These are phyloP conservation scores for Colletotrichum spinosum DNA, from an alignment of 2,329 filamentous ascomycete species.

Conservation along the genomic window DNA sequence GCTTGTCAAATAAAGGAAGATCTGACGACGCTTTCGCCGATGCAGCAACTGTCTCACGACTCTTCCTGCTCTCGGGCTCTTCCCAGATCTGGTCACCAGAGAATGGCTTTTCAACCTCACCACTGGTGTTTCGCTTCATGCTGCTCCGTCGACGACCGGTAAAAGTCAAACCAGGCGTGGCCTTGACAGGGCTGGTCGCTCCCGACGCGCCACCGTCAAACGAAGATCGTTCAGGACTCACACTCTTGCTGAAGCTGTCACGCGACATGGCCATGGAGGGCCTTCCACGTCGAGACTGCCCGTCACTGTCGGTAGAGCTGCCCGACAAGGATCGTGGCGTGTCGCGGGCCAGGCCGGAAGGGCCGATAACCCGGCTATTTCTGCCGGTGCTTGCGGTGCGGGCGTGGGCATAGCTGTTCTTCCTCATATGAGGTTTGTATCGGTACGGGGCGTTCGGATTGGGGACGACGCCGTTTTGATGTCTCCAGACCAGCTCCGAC, in stretches of 20 bases:
- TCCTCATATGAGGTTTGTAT: constrained; percentile 76
- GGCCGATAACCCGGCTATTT: constrained; percentile 59
- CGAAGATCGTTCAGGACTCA: constrained; percentile 37
- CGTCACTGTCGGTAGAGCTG: constrained; percentile 63
- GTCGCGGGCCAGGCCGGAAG: constrained; percentile 59
- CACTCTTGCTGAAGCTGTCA: constrained; percentile 12
- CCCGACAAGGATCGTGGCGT: constrained; percentile 61
- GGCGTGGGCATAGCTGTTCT: constrained; percentile 77
- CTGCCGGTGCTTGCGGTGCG: constrained; percentile 69
- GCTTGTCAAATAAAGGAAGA: constrained; percentile 51
- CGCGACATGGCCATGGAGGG: constrained; percentile 40
- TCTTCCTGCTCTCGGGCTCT: constrained; percentile 72
- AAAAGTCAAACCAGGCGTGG: constrained; percentile 11
- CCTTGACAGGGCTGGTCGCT: not conserved
- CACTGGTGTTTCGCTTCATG: constrained; percentile 77
- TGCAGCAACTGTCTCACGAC: constrained; percentile 41
- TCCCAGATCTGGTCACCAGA: constrained; percentile 89
- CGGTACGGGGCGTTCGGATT: constrained; percentile 73
- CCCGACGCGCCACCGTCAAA: constrained; percentile 39
- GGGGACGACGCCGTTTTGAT: constrained; percentile 68
- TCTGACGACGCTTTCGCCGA: not conserved
- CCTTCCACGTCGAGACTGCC: constrained; percentile 48
- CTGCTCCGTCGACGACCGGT: constrained; percentile 69
- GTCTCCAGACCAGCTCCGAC: constrained; percentile 82
- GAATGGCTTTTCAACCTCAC: constrained; percentile 74